Evolutionary conservation across 1,139 yeast genomes (phyloP).

Genomic region (Yamadazyma epiphylla): DNA sequence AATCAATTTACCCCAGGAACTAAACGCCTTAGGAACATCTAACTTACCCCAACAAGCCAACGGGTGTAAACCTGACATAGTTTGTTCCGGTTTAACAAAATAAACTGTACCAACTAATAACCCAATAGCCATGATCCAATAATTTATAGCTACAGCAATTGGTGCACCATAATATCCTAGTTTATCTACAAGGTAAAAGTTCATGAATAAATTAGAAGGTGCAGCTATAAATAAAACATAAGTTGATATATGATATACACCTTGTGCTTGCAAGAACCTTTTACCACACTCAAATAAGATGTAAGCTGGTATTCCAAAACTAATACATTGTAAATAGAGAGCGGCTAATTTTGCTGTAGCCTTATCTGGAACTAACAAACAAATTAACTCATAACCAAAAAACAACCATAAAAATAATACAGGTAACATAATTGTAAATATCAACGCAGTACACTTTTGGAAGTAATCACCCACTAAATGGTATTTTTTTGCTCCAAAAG

Average conservation of each 20-base stretch:
- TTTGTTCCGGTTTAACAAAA: constrained; percentile 32
- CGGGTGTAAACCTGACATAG: constrained; percentile 40
- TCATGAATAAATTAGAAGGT: constrained; percentile 51
- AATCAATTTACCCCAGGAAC: constrained; percentile 46
- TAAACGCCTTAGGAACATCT: constrained; percentile 28
- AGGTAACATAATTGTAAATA: constrained; percentile 45
- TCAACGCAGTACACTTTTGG: constrained; percentile 54
- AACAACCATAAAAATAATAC: constrained; percentile 49
- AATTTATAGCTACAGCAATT: constrained; percentile 53
- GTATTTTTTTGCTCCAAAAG: constrained; percentile 54
- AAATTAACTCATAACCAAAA: constrained; percentile 37
- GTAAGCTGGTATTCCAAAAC: constrained; percentile 57
- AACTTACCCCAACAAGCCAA: constrained; percentile 41
- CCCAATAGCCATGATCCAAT: constrained; percentile 54
- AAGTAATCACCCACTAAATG: constrained; percentile 50
- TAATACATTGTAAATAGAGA: constrained; percentile 44
- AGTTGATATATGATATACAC: constrained; percentile 50
- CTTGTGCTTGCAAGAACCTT: constrained; percentile 51
- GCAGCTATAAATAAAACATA: constrained; percentile 49
- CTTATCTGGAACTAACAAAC: constrained; percentile 39
- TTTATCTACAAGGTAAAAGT: constrained; percentile 32
- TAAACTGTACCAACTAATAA: constrained; percentile 37
- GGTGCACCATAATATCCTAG: constrained; percentile 55
- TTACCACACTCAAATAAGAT: constrained; percentile 52
- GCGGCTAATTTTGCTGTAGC: constrained; percentile 52